Evolutionary conservation across 176 grass and related monocot genomes (phyloP).

Genomic region (Raddia guianensis): DNA sequence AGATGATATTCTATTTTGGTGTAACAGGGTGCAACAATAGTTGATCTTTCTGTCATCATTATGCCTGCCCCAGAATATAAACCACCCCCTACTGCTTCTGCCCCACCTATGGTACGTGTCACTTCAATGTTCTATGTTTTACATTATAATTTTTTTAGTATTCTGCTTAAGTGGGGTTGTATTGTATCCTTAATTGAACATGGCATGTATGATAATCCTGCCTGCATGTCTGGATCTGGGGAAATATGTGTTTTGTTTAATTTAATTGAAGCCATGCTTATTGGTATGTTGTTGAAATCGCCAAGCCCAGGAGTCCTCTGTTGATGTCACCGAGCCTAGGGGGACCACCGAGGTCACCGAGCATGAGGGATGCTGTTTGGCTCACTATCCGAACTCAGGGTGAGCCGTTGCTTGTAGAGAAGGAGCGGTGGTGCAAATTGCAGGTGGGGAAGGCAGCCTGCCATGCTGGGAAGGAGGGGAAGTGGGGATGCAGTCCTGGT

Average conservation of each 20-base stretch:
- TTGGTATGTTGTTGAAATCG: too few relatives aligned
- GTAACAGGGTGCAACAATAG: slow-evolving; percentile 78
- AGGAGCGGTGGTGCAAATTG: too few relatives aligned
- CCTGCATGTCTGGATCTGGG: background rate
- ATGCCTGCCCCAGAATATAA: slow-evolving; percentile 73
- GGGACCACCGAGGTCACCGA: too few relatives aligned
- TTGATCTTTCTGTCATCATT: slow-evolving; percentile 90
- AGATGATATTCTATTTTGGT: slow-evolving; percentile 30
- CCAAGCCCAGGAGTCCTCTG: too few relatives aligned
- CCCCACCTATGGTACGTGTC: slow-evolving; percentile 54
- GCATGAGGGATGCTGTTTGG: too few relatives aligned
- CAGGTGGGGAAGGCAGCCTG: too few relatives aligned
- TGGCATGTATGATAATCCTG: background rate
- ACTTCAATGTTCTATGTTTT: background rate
- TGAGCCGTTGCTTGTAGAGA: too few relatives aligned
- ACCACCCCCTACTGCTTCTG: slow-evolving; percentile 54
- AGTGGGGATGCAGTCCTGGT: too few relatives aligned
- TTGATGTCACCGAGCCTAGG: too few relatives aligned
- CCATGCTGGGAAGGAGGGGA: too few relatives aligned
- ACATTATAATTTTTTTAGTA: background rate
- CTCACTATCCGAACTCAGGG: too few relatives aligned
- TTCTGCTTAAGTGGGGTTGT: background rate
- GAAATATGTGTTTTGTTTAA: background rate
- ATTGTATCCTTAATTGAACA: slow-evolving; percentile 24
- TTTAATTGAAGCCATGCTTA: background rate